phyloP scores from a whole-genome alignment of 2,329 filamentous ascomycete species.

The Verticillium tricorpus region DNA sequence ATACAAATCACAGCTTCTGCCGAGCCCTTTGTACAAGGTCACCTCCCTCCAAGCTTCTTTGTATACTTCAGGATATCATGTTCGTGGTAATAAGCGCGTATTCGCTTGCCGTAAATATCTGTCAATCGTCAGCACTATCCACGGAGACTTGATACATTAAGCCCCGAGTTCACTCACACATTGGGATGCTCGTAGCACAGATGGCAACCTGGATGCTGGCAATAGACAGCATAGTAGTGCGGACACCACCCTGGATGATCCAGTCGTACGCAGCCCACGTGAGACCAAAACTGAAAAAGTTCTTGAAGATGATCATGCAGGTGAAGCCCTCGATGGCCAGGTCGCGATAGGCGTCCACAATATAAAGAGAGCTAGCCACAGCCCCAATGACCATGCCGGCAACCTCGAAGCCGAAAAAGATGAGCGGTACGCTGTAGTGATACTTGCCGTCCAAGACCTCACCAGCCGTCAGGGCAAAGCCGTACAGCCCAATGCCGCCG shows the following conservation, averaged over 20 bases:
- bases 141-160: neutral
- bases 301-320: conserved; percentile 88
- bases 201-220: conserved; percentile 73
- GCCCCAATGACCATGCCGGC: conserved; percentile 90
- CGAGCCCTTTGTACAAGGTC: neutral
- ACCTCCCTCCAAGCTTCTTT: neutral
- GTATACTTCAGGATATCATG: conserved; percentile 59
- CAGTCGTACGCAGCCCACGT: conserved; percentile 84
- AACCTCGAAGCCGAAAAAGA: conserved; percentile 81
- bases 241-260: conserved; percentile 63
- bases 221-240: conserved; percentile 62
- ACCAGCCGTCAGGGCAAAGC: conserved; percentile 71
- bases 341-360: conserved; percentile 90
- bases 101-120: conserved; percentile 77
- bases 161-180: conserved; percentile 58
- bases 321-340: conserved; percentile 86
- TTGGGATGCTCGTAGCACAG: conserved; percentile 69
- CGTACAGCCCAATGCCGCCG: conserved; percentile 74
- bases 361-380: conserved; percentile 79
- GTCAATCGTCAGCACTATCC: neutral
- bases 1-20: neutral
- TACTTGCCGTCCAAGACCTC: conserved; percentile 53
- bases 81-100: conserved; percentile 70
- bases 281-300: conserved; percentile 82
- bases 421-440: conserved; percentile 68